These are phyloP conservation scores for Termitomyces sp. DNA, from an alignment of 768 basidiomycete genomes.

Conservation along the genomic window DNA sequence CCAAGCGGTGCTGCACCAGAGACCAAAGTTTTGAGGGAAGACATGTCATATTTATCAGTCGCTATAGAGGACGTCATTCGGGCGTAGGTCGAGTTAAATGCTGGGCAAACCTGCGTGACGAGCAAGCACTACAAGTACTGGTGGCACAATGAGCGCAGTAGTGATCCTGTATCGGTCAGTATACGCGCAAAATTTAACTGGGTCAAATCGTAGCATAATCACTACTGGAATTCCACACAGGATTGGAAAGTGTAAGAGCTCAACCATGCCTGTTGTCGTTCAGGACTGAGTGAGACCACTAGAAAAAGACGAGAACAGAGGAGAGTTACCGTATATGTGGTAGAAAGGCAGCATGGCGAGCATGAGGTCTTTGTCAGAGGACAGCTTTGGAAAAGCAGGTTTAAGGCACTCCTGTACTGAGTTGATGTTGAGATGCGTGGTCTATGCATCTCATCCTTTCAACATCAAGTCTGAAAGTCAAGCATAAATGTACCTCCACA, in stretches of 20 bases:
- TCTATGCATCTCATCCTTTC: conserved; percentile 24
- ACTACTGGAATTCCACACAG: conserved; percentile 43
- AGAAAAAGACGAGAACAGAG: neutral
- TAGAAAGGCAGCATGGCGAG: conserved; percentile 63
- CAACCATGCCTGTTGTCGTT: conserved; percentile 41
- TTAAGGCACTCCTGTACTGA: conserved; percentile 48
- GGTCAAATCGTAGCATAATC: conserved; percentile 69
- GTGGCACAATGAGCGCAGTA: conserved; percentile 62
- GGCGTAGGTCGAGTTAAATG: too few species aligned
- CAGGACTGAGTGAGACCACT: neutral
- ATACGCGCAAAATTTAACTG: conserved; percentile 54
- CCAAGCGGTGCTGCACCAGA: conserved; percentile 84
- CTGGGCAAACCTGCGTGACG: conserved; percentile 56
- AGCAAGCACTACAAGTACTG: conserved; percentile 70
- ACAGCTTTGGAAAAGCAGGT: conserved; percentile 35
- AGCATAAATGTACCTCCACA: conserved; percentile 31
- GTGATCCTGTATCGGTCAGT: conserved; percentile 65
- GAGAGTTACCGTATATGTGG: conserved; percentile 35
- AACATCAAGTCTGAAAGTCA: neutral
- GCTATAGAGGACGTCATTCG: conserved; percentile 26
- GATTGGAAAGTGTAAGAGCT: conserved; percentile 56
- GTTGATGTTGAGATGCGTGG: conserved; percentile 65
- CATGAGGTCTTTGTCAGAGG: conserved; percentile 39
- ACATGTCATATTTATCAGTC: conserved; percentile 62
- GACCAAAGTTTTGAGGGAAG: conserved; percentile 50